Conservation (phyloP, 1,139 yeast species). For the Blastobotrys capitulatus region DNA sequence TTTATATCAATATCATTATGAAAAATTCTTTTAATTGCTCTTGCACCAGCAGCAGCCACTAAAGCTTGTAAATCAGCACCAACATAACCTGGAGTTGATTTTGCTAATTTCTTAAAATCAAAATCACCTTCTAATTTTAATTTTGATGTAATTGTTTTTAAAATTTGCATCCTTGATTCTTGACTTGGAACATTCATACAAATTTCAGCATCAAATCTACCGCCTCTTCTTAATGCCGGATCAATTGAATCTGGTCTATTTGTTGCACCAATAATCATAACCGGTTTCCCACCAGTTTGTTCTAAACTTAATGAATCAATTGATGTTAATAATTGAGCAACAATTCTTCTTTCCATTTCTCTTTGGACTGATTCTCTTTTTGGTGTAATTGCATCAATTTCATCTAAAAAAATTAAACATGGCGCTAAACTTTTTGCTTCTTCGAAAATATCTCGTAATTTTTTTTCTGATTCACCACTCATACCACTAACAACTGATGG, state of each 20-base stretch:
- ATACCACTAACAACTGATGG: slow-evolving; percentile 98
- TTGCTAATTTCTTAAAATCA: slow-evolving; percentile 70
- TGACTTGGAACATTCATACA: slow-evolving; percentile 92
- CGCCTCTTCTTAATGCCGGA: slow-evolving; percentile 94
- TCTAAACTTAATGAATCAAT: slow-evolving; percentile 89
- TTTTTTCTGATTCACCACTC: slow-evolving; percentile 99
- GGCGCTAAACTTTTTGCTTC: slow-evolving; percentile 92
- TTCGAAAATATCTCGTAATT: slow-evolving; percentile 84
- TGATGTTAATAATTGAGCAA: slow-evolving; percentile 87
- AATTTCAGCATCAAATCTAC: slow-evolving; percentile 93
- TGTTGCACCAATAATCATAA: slow-evolving; percentile 93
- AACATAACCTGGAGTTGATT: slow-evolving; percentile 94
- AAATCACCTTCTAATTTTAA: slow-evolving; percentile 67
- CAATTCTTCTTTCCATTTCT: slow-evolving; percentile 97
- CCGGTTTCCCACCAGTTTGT: slow-evolving; percentile 89
- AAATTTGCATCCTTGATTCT: slow-evolving; percentile 67
- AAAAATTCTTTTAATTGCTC: slow-evolving; percentile 90
- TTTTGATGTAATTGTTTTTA: slow-evolving; percentile 57
- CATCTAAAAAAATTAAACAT: slow-evolving; percentile 87
- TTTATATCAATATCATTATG: slow-evolving; percentile 23
- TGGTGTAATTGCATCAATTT: slow-evolving; percentile 97
- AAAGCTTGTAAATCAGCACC: slow-evolving; percentile 96
- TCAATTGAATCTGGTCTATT: slow-evolving; percentile 95
- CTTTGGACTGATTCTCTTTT: slow-evolving; percentile 97
- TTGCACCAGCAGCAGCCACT: slow-evolving; percentile 92